A percentile compares a stretch with the other conserved stretches of the same genome.
Conservation (phyloP, 768 basidiomycete species). For the Tulasnella sp. region DNA sequence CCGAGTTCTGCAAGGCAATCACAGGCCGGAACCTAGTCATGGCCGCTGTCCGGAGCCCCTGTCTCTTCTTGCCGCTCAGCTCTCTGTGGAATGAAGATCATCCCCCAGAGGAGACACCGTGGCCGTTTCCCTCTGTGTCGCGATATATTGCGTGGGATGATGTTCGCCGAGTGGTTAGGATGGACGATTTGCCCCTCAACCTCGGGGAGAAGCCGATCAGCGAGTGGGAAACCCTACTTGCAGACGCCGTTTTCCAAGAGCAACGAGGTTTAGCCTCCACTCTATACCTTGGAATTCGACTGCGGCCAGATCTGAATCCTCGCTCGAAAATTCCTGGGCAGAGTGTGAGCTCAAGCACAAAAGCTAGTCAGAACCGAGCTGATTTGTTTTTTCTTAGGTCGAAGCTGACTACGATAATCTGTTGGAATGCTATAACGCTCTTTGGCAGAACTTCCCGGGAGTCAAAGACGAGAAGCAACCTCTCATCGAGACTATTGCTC, state of each 20-base stretch:
- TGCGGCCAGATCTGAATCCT: conserved; percentile 68
- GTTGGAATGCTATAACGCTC: conserved; percentile 62
- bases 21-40: conserved; percentile 68
- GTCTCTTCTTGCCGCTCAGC: conserved; percentile 63
- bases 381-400: conserved; percentile 44
- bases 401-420: conserved; percentile 59
- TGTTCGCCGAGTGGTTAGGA: conserved; percentile 50
- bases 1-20: conserved; percentile 58
- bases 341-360: conserved; percentile 47
- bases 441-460: conserved; percentile 40
- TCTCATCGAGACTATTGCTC: conserved; percentile 15
- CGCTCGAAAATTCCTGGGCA: conserved; percentile 65
- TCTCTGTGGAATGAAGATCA: conserved; percentile 39
- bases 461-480: not conserved
- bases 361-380: conserved; percentile 22
- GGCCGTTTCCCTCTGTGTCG: conserved; percentile 42
- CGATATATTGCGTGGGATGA: conserved; percentile 61
- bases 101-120: conserved; percentile 30
- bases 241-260: conserved; percentile 71
- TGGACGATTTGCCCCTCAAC: conserved; percentile 52
- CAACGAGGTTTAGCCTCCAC: conserved; percentile 71
- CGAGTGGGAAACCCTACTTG: conserved; percentile 46
- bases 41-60: conserved; percentile 52
- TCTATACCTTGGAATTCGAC: conserved; percentile 54
- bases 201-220: conserved; percentile 39